Evolutionary conservation across 1,284 basidiomycete genomes (phyloP), one percentile per base, ranked within the genome.

Genomic region (Pascua guehoae): DNA sequence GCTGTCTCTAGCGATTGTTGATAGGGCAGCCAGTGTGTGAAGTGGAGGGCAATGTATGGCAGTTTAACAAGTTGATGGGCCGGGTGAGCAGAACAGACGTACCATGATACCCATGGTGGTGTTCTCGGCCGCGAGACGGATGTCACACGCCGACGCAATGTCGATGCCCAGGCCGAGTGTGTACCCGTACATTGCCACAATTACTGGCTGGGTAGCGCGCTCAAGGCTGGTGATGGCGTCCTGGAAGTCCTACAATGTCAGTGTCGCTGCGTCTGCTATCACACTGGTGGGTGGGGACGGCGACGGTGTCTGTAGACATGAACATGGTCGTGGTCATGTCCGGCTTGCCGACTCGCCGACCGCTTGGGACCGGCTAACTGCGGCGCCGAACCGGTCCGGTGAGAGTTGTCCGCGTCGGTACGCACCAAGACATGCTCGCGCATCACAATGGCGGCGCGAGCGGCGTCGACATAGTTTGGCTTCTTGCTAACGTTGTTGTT

Each of bases 101-200:
- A 86, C 89, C 78, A 91, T 90, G 78, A 96, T 89, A 15, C 84
- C 83, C 69, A 96, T 91, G 2, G 71, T 68, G 0, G 84, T 75
- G 61, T 86, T 80, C 0, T 82, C 78, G 0, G 88, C 82, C 1
- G 86, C 85, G 61, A 88, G 86, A 0, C 93, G 82, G 12, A 96
- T 82, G 70, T 96, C 93, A 70, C 89, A 91, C 0, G 88, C 87
- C 0, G 82, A 79, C 15, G 89, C 81, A 60, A 95, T 83, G 74
- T 98, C 82, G 52, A 83, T 70, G 0, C 71, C 89, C 0, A 94
- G 81, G 0, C 93, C 93, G 49, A 88, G 76, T 11, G 85, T 84
- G 8, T 85, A 72, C 0, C 91, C 91, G 68, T 93, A 87, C 0
- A 89, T 79, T 0, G 93, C 91, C 0, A 81, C 86, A 54, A 98